Percentiles rank a stretch among this genome's conserved stretches.
phyloP scores from a whole-genome alignment of 129 eudicot genomes.

The Tagetes erecta region DNA sequence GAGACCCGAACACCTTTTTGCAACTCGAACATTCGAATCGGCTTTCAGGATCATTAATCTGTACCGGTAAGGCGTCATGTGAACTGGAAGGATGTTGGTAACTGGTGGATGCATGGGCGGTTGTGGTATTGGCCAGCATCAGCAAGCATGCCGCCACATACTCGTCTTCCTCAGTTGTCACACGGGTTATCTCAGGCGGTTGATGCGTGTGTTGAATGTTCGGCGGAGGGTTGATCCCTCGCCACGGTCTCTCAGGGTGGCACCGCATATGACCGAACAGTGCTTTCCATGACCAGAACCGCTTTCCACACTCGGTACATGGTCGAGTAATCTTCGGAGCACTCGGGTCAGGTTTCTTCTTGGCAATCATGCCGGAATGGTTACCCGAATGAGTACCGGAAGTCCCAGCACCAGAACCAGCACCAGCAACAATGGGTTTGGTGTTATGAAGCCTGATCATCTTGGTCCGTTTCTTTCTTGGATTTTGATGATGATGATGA shows the following conservation, averaged over 20 bases:
- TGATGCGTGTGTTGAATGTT: slow-evolving; percentile 40
- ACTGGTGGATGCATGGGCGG: slow-evolving; percentile 25
- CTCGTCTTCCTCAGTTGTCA: slow-evolving; percentile 61
- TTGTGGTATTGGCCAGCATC: slow-evolving; percentile 47
- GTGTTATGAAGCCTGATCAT: slow-evolving; percentile 36
- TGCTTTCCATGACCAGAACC: slow-evolving; percentile 87
- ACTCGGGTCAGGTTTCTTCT: slow-evolving; percentile 65
- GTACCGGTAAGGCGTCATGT: slow-evolving; percentile 15
- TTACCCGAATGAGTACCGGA: slow-evolving; percentile 19
- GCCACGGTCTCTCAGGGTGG: slow-evolving; percentile 97
- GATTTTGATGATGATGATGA: too few relatives aligned
- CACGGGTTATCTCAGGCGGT: neutral
- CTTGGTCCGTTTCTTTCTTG: slow-evolving; percentile 55
- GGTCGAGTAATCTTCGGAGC: slow-evolving; percentile 88
- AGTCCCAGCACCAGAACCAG: slow-evolving; percentile 19
- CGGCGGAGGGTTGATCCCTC: slow-evolving; percentile 87
- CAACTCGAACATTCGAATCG: slow-evolving; percentile 73
- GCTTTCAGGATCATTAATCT: slow-evolving; percentile 24
- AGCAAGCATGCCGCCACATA: slow-evolving; percentile 66
- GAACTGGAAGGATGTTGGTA: slow-evolving; percentile 22
- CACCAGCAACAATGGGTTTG: slow-evolving; percentile 19
- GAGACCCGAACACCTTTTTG: slow-evolving; percentile 68
- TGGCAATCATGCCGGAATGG: slow-evolving; percentile 13
- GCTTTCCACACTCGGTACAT: slow-evolving; percentile 80
- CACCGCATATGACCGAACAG: slow-evolving; percentile 98